These are phyloP conservation scores for Annulohypoxylon maeteangense DNA, from an alignment of 495 filamentous ascomycete genomes.

Conservation along the genomic window DNA sequence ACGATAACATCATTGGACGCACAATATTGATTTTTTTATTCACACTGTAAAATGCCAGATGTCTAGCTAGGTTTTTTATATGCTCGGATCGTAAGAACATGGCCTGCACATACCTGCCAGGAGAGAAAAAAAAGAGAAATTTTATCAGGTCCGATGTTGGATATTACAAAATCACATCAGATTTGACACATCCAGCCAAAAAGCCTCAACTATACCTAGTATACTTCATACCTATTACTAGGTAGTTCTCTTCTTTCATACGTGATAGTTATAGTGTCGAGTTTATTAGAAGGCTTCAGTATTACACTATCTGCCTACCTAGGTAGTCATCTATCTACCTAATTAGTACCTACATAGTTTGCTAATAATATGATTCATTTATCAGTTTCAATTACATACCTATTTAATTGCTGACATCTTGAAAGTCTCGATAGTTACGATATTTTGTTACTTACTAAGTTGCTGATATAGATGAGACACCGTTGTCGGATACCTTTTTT, in stretches of 20 bases:
- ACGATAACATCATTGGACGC: constrained; percentile 30
- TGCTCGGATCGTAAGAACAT: constrained; percentile 1
- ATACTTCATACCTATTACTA: neutral
- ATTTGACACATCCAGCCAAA: constrained; percentile 25
- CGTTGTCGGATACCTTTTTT: neutral
- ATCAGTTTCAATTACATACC: neutral
- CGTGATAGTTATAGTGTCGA: neutral
- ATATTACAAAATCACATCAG: constrained; percentile 30
- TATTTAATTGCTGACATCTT: neutral
- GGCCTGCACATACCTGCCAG: neutral
- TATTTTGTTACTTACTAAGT: neutral
- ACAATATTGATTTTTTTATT: neutral
- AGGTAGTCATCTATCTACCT: neutral
- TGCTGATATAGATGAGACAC: neutral
- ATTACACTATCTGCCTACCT: too few relatives aligned
- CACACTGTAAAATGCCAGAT: neutral
- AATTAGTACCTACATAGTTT: neutral
- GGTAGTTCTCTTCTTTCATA: neutral
- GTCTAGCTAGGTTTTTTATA: neutral
- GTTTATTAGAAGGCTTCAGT: neutral
- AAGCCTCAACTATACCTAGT: constrained; percentile 5
- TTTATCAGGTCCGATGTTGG: constrained; percentile 17
- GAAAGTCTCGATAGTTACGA: neutral
- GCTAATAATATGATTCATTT: neutral
- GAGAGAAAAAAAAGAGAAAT: neutral